Evolutionary conservation across 768 basidiomycete genomes (phyloP), one percentile per base, ranked within the genome.

Genomic region (Suillus decipiens): DNA sequence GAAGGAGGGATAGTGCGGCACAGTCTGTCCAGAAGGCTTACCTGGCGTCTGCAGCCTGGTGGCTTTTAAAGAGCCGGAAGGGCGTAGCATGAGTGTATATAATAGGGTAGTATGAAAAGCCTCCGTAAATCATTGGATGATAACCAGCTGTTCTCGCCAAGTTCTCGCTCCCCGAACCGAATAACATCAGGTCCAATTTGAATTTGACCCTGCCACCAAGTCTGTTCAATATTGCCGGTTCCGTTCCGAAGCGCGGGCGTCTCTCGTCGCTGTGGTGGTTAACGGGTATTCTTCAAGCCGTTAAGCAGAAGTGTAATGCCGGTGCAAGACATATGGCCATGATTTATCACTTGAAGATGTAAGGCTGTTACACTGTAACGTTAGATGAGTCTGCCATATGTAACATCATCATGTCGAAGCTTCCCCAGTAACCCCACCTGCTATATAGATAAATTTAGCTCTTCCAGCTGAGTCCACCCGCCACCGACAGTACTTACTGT

Each of bases 81-180:
- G 28, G 28, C 28, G 28, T 28, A 28, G 28, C 28, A 28, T 28
- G 24, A 37, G 31, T 37, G 50, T 54, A 59, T 63, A 51, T 11
- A 41, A 34, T 7, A 28, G 64, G 72, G 28, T 28, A 28, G 69
- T 34, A 54, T 57, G 33, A 59, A 64, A 65, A 41, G 54, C 58
- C 48, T 56, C 54, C 56, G 41, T 36, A 28, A 17, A 50, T 28
- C 5, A 4, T 43, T 50, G 36, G 41, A 33, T 24, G 50, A 54
- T 61, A 14, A 34, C 57, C 50, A 50, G 15, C 14, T 28, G 15
- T 28, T 28, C 28, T 28, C 28, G 28, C 28, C 28, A 28, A 17
- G 24, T 17, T 31, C 15, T 14, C 28, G 50, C 70, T 63, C 34
- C 0, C 14, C 61, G 73, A 63, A 43, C 71, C 73, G 71, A 72